phyloP scores from a whole-genome alignment of 805 yeast genomes.

The Saturnispora kantuleensis region DNA sequence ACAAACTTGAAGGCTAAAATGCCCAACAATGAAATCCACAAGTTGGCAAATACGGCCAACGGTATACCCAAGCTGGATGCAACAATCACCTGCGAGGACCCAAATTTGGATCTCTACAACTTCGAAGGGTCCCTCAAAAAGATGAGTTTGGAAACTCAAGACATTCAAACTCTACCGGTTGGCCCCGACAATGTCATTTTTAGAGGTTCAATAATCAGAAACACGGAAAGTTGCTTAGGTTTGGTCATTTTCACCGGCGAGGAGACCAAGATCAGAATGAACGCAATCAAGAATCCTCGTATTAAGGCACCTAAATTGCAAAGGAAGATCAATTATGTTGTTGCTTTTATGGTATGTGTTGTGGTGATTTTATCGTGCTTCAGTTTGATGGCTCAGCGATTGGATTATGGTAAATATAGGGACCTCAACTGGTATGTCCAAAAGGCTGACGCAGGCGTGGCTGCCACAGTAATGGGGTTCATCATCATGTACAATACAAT shows the following conservation, averaged over 20 bases:
- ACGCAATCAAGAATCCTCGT: constrained; percentile 81
- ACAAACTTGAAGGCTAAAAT: constrained; percentile 74
- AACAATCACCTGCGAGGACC: constrained; percentile 71
- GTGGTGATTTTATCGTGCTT: constrained; percentile 69
- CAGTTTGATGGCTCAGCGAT: constrained; percentile 68
- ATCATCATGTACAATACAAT: constrained; percentile 95
- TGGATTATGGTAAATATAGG: constrained; percentile 34
- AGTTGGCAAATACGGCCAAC: constrained; percentile 37
- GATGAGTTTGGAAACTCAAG: constrained; percentile 16
- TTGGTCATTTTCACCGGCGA: constrained; percentile 89
- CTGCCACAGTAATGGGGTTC: constrained; percentile 90
- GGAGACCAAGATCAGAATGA: constrained; percentile 92
- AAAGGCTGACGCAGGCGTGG: constrained; percentile 68
- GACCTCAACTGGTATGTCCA: constrained; percentile 63
- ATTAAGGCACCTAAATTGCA: constrained; percentile 92
- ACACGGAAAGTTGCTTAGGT: constrained; percentile 68
- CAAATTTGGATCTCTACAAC: constrained; percentile 82
- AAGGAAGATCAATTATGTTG: constrained; percentile 69
- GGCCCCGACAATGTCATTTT: constrained; percentile 78
- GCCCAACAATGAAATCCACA: constrained; percentile 57
- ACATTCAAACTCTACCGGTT: constrained; percentile 42
- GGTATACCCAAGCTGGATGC: constrained; percentile 43
- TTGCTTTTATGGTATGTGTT: constrained; percentile 75
- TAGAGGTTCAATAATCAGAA: constrained; percentile 83
- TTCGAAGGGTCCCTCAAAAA: constrained; percentile 69